phyloP scores from a whole-genome alignment of 768 basidiomycete species.

The Sistotremastrum niveocremeum region DNA sequence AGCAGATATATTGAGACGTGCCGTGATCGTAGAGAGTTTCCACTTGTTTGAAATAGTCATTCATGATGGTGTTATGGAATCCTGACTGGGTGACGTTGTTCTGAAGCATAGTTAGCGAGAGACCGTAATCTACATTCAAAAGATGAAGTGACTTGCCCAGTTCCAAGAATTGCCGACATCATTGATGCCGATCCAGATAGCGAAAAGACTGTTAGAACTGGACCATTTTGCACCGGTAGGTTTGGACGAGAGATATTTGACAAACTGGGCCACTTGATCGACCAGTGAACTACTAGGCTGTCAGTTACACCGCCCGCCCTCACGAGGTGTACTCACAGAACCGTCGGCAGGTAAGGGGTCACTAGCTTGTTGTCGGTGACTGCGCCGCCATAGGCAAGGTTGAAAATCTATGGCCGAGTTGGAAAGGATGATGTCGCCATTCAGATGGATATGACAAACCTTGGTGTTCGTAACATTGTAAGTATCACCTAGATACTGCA shows the following conservation, averaged over 20 bases:
- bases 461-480: constrained; percentile 44
- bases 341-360: constrained; percentile 21
- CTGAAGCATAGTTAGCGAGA: constrained; percentile 8
- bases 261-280: constrained; percentile 22
- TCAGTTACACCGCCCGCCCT: not conserved
- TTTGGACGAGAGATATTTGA: constrained; percentile 18
- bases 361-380: constrained; percentile 26
- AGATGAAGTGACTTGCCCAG: constrained; percentile 23
- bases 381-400: constrained; percentile 25
- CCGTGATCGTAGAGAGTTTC: not conserved
- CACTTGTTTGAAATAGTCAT: constrained; percentile 21
- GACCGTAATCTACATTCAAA: constrained; percentile 1
- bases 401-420: constrained; percentile 10
- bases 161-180: constrained; percentile 30
- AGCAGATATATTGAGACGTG: not conserved
- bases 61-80: constrained; percentile 21
- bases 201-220: constrained; percentile 21
- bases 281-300: constrained; percentile 18
- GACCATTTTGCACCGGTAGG: constrained; percentile 20
- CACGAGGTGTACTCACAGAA: constrained; percentile 14
- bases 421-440: not conserved
- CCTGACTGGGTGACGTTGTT: constrained; percentile 21
- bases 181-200: constrained; percentile 26
- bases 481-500: constrained; percentile 36
- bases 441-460: constrained; percentile 15